Percentiles rank a stretch among this genome's conserved stretches.
These are phyloP conservation scores for Ceratocystis papillata DNA, from an alignment of 2,329 filamentous ascomycete species.

Conservation along the genomic window DNA sequence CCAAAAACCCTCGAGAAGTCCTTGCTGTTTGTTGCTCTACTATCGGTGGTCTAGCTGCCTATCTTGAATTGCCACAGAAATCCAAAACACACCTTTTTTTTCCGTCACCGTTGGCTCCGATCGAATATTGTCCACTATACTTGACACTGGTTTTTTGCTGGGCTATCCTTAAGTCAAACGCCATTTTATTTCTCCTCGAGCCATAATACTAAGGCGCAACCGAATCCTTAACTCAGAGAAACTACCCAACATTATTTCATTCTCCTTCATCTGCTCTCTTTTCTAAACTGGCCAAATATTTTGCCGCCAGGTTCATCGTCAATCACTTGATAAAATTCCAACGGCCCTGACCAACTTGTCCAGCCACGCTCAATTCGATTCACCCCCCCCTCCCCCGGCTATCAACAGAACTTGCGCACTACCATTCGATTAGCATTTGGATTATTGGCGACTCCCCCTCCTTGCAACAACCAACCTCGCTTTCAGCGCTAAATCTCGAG, in stretches of 20 bases:
- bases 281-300: neutral
- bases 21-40: neutral
- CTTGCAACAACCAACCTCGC: neutral
- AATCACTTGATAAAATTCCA: neutral
- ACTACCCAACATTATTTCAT: neutral
- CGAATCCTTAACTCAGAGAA: conserved; percentile 1
- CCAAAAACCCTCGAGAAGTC: neutral
- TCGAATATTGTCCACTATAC: neutral
- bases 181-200: neutral
- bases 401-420: neutral
- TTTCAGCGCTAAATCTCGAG: neutral
- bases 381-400: neutral
- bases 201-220: neutral
- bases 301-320: neutral
- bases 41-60: neutral
- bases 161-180: neutral
- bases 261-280: neutral
- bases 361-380: neutral
- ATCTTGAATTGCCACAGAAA: neutral
- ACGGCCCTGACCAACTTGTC: neutral
- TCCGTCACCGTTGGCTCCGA: conserved; percentile 7
- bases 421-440: neutral
- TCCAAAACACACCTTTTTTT: neutral
- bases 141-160: neutral
- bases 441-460: neutral